Evolutionary conservation across 805 yeast species (phyloP), one percentile per base, ranked within the genome.

Genomic region (Saturnispora sekii): DNA sequence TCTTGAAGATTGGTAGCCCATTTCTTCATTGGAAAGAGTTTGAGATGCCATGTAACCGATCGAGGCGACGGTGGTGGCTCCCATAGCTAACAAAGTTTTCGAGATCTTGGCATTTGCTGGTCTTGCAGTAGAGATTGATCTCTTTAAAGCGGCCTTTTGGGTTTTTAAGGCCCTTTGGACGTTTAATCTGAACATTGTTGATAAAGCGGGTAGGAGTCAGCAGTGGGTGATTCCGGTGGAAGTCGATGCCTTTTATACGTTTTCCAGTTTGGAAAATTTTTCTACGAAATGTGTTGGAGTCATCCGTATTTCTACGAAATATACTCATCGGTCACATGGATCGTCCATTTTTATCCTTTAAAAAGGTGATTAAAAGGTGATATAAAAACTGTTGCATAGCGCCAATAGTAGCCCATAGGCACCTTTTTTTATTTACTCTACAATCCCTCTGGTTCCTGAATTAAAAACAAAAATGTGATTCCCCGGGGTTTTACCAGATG

Each of bases 1-100:
- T 28, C 45, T 29, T 5, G 41, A 16, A n/a, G 45, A 43, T 28
- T 43, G 45, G 32, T 29, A 32, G 2, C 45, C 45, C 36, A 43
- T 31, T 36, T 43, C 41, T 43, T 43, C 45, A 32, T 43, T 43
- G 18, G 29, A 21, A 10, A 36, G 6, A 7, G 21, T 15, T 10
- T 29, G 26, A 15, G 30, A 14, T 7, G 30, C 15, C n/a, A 17
- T 16, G 6, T 21, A 12, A 21, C 32, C 39, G 2, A 38, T n/a
- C 15, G 35, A 14, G n/a, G 29, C 15, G 11, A 21, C 41, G 8
- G 40, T 15, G 16, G 40, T 11, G 10, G 34, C 29, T 9, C 32
- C 41, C 2, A 32, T 5, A 21, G 28, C 8, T 14, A 32, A 28
- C 21, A 42, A 11, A 4, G 21, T 31, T 17, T 32, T 32, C 16